Evolutionary conservation across 2,329 filamentous ascomycete species (phyloP).

Genomic region (Cercospora beticola): DNA sequence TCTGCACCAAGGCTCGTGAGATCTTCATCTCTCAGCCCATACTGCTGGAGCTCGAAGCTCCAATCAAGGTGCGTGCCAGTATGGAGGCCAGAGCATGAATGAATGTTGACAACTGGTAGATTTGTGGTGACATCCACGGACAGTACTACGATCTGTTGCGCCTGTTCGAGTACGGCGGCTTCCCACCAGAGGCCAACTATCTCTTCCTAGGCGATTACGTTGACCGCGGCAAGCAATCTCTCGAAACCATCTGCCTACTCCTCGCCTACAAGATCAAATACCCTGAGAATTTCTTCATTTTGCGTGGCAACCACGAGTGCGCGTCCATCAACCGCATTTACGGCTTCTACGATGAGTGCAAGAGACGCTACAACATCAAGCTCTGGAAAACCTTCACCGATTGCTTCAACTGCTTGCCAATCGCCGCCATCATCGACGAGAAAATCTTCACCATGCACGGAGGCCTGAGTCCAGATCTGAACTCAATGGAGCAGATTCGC

Average conservation of each 20-base stretch:
- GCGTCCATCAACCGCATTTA: conserved; percentile 99
- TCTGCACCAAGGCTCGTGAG: conserved; percentile 98
- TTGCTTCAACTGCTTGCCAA: conserved; percentile 98
- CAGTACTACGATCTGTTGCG: conserved; percentile 98
- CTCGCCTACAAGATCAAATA: conserved; percentile 99
- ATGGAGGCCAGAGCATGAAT: background rate
- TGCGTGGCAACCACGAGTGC: conserved; percentile 98
- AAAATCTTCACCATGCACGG: conserved; percentile 99
- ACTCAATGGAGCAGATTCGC: conserved; percentile 99
- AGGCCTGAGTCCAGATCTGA: conserved; percentile 91
- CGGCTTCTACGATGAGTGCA: conserved; percentile 99
- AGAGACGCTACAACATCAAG: conserved; percentile 98
- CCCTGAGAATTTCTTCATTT: conserved; percentile 98
- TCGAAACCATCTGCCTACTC: conserved; percentile 96
- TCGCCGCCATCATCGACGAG: conserved; percentile 98
- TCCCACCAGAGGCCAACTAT: conserved; percentile 98
- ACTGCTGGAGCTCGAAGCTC: conserved; percentile 92
- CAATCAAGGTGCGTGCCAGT: conserved; percentile 78
- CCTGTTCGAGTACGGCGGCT: conserved; percentile 96
- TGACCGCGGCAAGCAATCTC: conserved; percentile 96
- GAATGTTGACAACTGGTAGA: conserved; percentile 58
- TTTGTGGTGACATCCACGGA: conserved; percentile 98
- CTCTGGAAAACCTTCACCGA: conserved; percentile 99
- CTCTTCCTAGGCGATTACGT: conserved; percentile 99
- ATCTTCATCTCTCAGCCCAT: conserved; percentile 99